Evolutionary conservation across 192 early-diverging fungal genomes (phyloP), one percentile per base, ranked within the genome.

Genomic region (Coemansia sp.): DNA sequence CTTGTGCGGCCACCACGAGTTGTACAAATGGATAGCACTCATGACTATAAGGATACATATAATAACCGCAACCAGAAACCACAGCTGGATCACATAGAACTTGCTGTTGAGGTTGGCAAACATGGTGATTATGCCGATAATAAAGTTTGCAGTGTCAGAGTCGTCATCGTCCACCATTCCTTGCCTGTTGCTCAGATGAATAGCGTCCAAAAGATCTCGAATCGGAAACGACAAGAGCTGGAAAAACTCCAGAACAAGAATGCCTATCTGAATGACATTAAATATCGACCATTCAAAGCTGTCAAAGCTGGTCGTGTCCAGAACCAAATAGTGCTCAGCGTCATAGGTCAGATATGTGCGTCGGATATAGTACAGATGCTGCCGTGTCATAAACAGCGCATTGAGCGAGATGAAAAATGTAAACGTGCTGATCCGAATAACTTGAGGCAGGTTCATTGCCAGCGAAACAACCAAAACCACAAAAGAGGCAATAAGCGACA

Each of bases 161-260:
- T 51, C 60, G 34, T 34, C 33, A 38, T 63, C 59, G 22, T 60
- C 58, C 1, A 22, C 54, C 38, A 61, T 16, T 17, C 66, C 60
- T 20, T 56, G 22, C 20, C 48, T 50, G 45, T 71, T 61, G 5
- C 61, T 66, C 38, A 84, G 56, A 18, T 68, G 48, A n/a, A 81
- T 75, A 36, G 76, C 74, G 11, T 71, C 74, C 56, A 91, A 69
- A 22, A 94, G 71, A 64, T 94, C 92, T 33, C 90, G 85, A 14
- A 91, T 77, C 8, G 91, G 91, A 51, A 92, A 94, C 8, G 89
- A 88, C 50, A 91, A 68, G 0, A 94, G 75, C 80, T 94, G 92
- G 20, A 94, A 56, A 61, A 94, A 91, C 65, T 94, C 92, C 22
- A 90, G 83, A 31, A 89, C 50, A 1, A 94, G 72, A 42, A 91